These are phyloP conservation scores for Aureobasidium sp. DNA, from an alignment of 2,329 filamentous ascomycete species.

Conservation along the genomic window DNA sequence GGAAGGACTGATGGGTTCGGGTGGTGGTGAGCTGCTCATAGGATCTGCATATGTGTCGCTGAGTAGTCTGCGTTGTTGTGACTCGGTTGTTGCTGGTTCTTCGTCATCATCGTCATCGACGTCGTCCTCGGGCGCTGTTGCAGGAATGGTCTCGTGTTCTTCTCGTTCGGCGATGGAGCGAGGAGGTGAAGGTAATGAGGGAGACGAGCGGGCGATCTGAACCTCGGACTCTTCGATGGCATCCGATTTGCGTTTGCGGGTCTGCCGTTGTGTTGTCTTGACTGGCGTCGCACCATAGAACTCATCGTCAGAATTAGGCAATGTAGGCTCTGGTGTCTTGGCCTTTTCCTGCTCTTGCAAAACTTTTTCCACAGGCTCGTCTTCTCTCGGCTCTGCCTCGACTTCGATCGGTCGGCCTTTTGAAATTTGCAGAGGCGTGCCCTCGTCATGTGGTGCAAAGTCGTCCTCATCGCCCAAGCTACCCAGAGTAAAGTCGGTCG, in stretches of 20 bases:
- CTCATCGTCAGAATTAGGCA: constrained; percentile 1
- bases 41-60: constrained; percentile 16
- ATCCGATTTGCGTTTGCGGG: constrained; percentile 14
- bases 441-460: constrained; percentile 58
- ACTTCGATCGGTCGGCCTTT: neutral
- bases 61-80: constrained; percentile 4
- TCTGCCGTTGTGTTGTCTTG: neutral
- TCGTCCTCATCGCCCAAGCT: constrained; percentile 26
- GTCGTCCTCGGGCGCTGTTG: constrained; percentile 3
- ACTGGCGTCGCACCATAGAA: constrained; percentile 2
- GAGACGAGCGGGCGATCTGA: constrained; percentile 33
- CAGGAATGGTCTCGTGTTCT: constrained; percentile 6
- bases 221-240: constrained; percentile 21
- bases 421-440: constrained; percentile 46
- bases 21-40: constrained; percentile 16
- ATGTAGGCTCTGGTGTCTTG: neutral
- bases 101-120: neutral
- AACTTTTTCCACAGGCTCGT: neutral
- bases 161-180: neutral
- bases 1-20: constrained; percentile 8
- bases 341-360: constrained; percentile 14
- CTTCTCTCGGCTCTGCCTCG: neutral
- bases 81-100: neutral
- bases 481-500: constrained; percentile 18
- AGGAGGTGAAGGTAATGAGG: constrained; percentile 19